A percentile compares a stretch with the other conserved stretches of the same genome.
phyloP scores from a whole-genome alignment of 2,329 filamentous ascomycete species.

The Diplodia corticola region DNA sequence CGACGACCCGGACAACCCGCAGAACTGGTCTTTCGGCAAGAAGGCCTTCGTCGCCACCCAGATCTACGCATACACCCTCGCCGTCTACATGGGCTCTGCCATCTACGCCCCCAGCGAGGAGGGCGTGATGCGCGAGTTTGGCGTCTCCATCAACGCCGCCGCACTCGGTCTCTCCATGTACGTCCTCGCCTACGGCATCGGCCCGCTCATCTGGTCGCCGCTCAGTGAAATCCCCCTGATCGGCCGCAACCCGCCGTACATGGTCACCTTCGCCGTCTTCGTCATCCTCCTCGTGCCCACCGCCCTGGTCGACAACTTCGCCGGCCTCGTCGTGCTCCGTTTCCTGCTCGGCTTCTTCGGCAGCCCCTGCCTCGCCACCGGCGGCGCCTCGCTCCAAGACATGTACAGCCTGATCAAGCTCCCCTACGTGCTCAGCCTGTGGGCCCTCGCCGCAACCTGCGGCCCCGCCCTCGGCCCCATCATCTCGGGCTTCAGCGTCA shows the following conservation, averaged over 20 bases:
- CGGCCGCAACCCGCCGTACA: slow-evolving; percentile 68
- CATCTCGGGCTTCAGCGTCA: slow-evolving; percentile 30
- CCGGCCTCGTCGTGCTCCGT: slow-evolving; percentile 60
- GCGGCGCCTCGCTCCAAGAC: slow-evolving; percentile 40
- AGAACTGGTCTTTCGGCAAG: slow-evolving; percentile 24
- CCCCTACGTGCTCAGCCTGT: slow-evolving; percentile 46
- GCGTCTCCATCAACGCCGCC: slow-evolving; percentile 53
- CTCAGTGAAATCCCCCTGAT: slow-evolving; percentile 66
- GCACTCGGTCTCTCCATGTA: slow-evolving; percentile 63
- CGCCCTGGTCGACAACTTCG: slow-evolving; percentile 62
- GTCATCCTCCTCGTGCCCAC: slow-evolving; percentile 66
- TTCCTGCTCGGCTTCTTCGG: slow-evolving; percentile 45
- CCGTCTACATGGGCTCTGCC: slow-evolving; percentile 56
- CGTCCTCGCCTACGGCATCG: slow-evolving; percentile 62
- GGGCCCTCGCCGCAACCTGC: slow-evolving; percentile 47
- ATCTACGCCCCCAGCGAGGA: slow-evolving; percentile 51
- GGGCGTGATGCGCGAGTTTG: slow-evolving; percentile 56
- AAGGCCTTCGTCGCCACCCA: slow-evolving; percentile 37
- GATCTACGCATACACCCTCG: slow-evolving; percentile 58
- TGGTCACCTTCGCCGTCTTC: slow-evolving; percentile 67
- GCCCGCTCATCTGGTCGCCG: slow-evolving; percentile 66
- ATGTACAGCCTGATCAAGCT: slow-evolving; percentile 46
- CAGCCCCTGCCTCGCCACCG: slow-evolving; percentile 40
- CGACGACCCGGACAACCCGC: slow-evolving; percentile 32
- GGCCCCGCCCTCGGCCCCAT: slow-evolving; percentile 33